Evolutionary conservation across 192 early-diverging fungal species (phyloP).

Genomic region (Endogone sp.): DNA sequence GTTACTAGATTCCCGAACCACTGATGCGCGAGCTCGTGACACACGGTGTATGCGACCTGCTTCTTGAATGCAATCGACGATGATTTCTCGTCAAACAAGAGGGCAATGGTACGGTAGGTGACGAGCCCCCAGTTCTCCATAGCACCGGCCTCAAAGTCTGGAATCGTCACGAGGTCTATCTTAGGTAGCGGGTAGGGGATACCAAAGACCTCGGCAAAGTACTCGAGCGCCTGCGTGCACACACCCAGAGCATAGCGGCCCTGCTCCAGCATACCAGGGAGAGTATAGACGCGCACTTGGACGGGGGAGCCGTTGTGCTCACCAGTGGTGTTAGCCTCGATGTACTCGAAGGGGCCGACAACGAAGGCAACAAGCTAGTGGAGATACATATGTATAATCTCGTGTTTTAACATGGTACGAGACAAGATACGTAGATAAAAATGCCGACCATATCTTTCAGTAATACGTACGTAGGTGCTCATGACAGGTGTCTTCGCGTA

Average conservation of each 20-base stretch:
- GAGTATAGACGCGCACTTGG: conserved; percentile 81
- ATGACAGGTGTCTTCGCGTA: conserved; percentile 91
- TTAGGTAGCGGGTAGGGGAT: conserved; percentile 92
- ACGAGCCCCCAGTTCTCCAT: conserved; percentile 99
- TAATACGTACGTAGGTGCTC: conserved; percentile 72
- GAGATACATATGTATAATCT: conserved; percentile 20
- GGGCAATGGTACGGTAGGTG: conserved; percentile 80
- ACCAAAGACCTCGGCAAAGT: conserved; percentile 82
- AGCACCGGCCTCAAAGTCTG: conserved; percentile 58
- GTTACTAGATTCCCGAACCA: conserved; percentile 97
- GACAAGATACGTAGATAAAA: too few relatives aligned
- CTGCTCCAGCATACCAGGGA: conserved; percentile 71
- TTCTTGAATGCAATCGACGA: conserved; percentile 75
- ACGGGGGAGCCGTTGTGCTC: conserved; percentile 68
- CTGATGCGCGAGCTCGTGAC: conserved; percentile 84
- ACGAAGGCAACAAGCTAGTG: conserved; percentile 73
- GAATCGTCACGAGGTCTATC: conserved; percentile 86
- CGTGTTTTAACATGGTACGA: too few relatives aligned
- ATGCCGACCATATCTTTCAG: conserved; percentile 17
- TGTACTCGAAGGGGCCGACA: conserved; percentile 89
- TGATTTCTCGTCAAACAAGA: conserved; percentile 81
- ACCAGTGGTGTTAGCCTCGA: conserved; percentile 74
- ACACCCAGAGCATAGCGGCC: conserved; percentile 83
- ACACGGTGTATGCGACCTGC: conserved; percentile 84
- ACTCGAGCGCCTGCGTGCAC: conserved; percentile 72